Base-by-base conservation (phyloP, 176 grass and related monocot genomes). In the Carex cristatella region DNA sequence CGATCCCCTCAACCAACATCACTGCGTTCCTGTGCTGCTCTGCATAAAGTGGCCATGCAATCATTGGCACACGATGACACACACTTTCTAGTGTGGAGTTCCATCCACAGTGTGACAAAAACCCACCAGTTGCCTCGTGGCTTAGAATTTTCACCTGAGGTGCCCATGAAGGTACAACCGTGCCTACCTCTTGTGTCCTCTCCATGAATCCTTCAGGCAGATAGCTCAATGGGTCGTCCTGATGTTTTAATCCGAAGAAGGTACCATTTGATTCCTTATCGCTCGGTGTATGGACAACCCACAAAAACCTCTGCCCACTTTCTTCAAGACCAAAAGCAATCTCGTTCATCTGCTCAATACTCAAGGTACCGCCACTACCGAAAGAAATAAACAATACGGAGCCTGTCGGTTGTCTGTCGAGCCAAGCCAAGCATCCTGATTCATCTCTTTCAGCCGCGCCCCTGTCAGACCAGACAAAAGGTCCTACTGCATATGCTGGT, bases 301-400 rank as follows among this genome's bases (percentile, higher is more conserved):
- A 94, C 10, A 94, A 12, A 44, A 94, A 94, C 63, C 92, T 70
- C 35, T 90, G 90, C 3, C 88, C 49, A 74, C 90, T 90, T 19
- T 72, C 65, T 61, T 94, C 92, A 67, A 94, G 84, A 13, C 92
- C 92, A 1, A 13, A 16, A 4, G 92, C 92, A 55, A 92, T 65
- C 80, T 90, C 86, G 23, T n/a, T n/a, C 6, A 79, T 88, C 83
- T 92, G 92, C 81, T 80, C 69, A 14, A 55, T 83, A 30, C 82
- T 87, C 70, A 94, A 87, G 61, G 68, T 76, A 1, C 88, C 88
- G 2, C 86, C 72, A 87, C 90, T 92, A 58, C 92, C 92, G 84
- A 94, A 94, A 60, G 88, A 92, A 61, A 94, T 78, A 85, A 92
- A 88, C 66, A 92, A 85, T 6, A 94, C 90, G 44, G 88, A 90